A percentile compares a stretch with the other conserved stretches of the same genome.
phyloP scores from a whole-genome alignment of 805 yeast species.

The Teunomyces panamensis region DNA sequence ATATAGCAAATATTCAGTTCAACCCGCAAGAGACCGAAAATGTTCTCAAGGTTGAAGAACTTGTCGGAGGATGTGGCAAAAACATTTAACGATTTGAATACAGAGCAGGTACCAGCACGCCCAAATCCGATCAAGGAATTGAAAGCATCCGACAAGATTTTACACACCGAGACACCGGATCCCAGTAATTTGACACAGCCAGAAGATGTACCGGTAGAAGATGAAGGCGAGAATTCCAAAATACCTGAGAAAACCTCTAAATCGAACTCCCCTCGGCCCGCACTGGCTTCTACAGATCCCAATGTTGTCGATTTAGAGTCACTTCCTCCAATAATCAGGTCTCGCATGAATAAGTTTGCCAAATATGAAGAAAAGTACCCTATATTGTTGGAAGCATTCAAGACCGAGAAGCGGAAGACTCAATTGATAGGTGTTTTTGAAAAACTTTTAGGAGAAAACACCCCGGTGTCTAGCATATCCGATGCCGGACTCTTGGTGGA shows the following conservation, averaged over 20 bases:
- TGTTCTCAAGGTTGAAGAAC: conserved; percentile 42
- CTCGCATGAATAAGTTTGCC: conserved; percentile 68
- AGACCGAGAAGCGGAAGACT: conserved; percentile 67
- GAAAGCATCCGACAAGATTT: conserved; percentile 31
- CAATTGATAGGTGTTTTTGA: conserved; percentile 64
- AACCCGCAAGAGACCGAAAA: conserved; percentile 7
- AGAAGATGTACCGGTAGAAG: conserved; percentile 32
- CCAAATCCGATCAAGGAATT: conserved; percentile 22
- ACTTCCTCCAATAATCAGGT: conserved; percentile 54
- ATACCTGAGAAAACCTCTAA: background rate
- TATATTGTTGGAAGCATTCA: conserved; percentile 75
- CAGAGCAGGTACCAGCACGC: conserved; percentile 20
- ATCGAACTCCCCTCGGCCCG: background rate
- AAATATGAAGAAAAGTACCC: conserved; percentile 94
- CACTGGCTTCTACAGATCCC: conserved; percentile 2
- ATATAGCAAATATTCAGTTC: background rate
- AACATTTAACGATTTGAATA: conserved; percentile 35
- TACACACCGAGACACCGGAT: conserved; percentile 47
- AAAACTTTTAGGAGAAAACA: conserved; percentile 65
- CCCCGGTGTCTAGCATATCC: conserved; percentile 73
- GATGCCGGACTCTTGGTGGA: conserved; percentile 72
- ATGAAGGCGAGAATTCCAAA: conserved; percentile 6
- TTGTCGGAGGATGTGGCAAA: conserved; percentile 47
- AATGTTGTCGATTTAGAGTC: conserved; percentile 27
- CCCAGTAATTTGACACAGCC: conserved; percentile 47